phyloP scores from a whole-genome alignment of 768 basidiomycete species.

The Naganishia randhawae region DNA sequence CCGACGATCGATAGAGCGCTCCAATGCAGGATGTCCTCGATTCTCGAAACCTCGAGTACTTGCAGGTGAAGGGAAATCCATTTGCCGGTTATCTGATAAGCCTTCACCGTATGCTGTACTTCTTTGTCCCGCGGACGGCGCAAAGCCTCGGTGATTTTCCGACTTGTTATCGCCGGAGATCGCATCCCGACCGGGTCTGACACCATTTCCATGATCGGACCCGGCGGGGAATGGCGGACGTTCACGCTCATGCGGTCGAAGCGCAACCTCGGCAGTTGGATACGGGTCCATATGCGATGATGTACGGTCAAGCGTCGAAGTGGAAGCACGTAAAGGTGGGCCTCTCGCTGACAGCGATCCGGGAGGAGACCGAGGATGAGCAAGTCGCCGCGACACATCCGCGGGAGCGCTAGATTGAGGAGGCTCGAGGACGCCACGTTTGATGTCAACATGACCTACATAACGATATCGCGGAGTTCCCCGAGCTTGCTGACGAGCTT shows the following conservation, averaged over 20 bases:
- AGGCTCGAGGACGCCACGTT: not conserved
- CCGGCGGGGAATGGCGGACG: not conserved
- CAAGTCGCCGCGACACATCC: too few species aligned
- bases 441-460: conserved; percentile 3
- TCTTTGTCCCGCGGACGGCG: not conserved
- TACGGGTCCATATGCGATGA: not conserved
- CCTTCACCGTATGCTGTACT: not conserved
- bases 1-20: not conserved
- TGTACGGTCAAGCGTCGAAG: not conserved
- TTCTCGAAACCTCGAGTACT: not conserved
- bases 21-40: too few species aligned
- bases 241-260: not conserved
- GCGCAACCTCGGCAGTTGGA: not conserved
- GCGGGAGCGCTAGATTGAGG: not conserved
- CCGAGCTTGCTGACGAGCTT: conserved; percentile 13
- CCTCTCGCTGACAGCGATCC: not conserved
- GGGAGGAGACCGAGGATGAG: not conserved
- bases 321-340: not conserved
- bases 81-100: not conserved
- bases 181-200: not conserved
- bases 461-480: conserved; percentile 12
- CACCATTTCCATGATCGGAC: not conserved
- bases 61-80: not conserved
- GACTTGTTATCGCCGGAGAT: not conserved
- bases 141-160: not conserved